These are phyloP conservation scores for Hyphodiscus hymeniophilus DNA, from an alignment of 495 filamentous ascomycete species.

Conservation along the genomic window DNA sequence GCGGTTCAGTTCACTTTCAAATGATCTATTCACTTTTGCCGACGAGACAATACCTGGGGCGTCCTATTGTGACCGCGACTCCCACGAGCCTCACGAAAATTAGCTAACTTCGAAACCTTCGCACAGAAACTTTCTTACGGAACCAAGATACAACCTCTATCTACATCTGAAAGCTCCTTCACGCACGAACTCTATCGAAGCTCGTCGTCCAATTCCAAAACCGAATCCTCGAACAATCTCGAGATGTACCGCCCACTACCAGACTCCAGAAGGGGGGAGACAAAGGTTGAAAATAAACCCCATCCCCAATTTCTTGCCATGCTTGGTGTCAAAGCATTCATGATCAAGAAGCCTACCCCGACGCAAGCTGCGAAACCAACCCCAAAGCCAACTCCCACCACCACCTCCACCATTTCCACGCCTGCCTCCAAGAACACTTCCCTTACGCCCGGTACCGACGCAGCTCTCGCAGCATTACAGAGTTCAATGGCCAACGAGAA, in stretches of 20 bases:
- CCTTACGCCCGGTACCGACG: slow-evolving; percentile 14
- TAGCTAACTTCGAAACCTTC: no score
- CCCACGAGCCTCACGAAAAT: no score
- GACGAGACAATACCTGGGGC: no score
- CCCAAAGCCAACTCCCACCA: slow-evolving; percentile 35
- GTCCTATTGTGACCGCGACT: no score
- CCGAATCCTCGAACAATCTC: slow-evolving; percentile 24
- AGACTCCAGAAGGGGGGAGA: neutral
- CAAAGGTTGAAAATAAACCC: neutral
- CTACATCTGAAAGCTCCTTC: slow-evolving; percentile 26
- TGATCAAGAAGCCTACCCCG: slow-evolving; percentile 30
- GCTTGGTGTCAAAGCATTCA: slow-evolving; percentile 40
- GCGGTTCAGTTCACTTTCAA: neutral
- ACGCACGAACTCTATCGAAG: slow-evolving; percentile 16
- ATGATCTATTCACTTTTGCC: neutral
- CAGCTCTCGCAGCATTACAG: slow-evolving; percentile 31
- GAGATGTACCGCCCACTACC: neutral
- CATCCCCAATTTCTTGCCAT: slow-evolving; percentile 18
- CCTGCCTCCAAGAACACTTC: slow-evolving; percentile 24
- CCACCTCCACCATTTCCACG: no score
- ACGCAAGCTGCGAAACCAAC: no score
- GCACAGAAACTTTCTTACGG: slow-evolving; percentile 42
- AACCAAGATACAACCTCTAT: slow-evolving; percentile 42
- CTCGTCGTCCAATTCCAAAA: slow-evolving; percentile 26
- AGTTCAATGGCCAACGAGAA: slow-evolving; percentile 28